phyloP scores from a whole-genome alignment of 148 eudicot species.

The Rhododendron mucronatum region DNA sequence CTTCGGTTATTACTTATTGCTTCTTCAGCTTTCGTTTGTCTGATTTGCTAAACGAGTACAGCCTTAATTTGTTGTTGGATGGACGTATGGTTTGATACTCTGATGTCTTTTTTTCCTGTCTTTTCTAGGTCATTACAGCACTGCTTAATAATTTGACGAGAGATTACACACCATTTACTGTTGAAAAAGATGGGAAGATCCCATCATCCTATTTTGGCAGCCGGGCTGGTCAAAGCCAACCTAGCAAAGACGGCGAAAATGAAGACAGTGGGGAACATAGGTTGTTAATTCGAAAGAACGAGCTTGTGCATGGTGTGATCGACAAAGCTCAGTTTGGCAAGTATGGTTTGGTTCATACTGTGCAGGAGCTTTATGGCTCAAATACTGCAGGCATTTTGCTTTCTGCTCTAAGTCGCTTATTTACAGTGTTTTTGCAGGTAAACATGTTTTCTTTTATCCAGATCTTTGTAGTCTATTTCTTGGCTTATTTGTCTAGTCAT shows the following conservation, averaged over 20 bases:
- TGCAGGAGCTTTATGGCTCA: conserved; percentile 92
- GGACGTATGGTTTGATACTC: not conserved
- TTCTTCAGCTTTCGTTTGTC: not conserved
- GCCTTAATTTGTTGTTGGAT: not conserved
- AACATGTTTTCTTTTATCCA: conserved; percentile 5
- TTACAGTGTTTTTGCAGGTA: conserved; percentile 80
- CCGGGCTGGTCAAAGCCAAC: conserved; percentile 5
- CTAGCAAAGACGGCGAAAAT: conserved; percentile 15
- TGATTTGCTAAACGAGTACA: not conserved
- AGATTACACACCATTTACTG: conserved; percentile 65
- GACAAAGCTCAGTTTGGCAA: conserved; percentile 99
- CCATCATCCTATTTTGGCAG: conserved; percentile 64
- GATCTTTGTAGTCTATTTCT: not conserved
- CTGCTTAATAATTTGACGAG: conserved; percentile 72
- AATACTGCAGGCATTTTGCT: conserved; percentile 78
- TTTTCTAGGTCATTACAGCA: conserved; percentile 69
- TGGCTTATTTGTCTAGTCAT: not conserved
- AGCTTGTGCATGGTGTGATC: conserved; percentile 91
- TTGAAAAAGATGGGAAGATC: conserved; percentile 73
- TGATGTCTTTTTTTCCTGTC: not conserved
- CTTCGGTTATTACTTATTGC: not conserved
- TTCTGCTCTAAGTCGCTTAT: conserved; percentile 81
- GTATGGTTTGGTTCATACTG: conserved; percentile 93
- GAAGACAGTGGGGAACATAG: conserved; percentile 59
- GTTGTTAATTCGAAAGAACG: conserved; percentile 72